Conservation (phyloP, 768 basidiomycete species). For the Sporobolomyces phaffii region DNA sequence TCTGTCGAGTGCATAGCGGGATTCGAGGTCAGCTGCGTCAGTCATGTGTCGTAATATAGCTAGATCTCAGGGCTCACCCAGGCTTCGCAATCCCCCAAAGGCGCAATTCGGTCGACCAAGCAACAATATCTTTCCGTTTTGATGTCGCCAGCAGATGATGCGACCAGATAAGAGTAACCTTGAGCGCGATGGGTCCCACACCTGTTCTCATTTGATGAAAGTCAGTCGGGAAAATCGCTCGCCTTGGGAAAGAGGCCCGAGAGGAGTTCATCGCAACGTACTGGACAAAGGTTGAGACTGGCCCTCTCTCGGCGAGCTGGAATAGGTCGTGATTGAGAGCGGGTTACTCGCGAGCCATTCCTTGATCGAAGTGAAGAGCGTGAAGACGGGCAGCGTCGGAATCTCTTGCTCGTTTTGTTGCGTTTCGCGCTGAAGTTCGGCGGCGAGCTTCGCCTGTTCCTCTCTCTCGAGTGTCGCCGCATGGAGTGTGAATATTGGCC, state of each 20-base stretch:
- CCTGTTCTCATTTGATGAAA: not conserved
- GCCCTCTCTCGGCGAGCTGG: not conserved
- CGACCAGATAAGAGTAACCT: slow-evolving; percentile 26
- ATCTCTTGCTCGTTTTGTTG: not conserved
- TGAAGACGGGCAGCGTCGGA: slow-evolving; percentile 19
- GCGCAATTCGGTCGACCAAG: slow-evolving; percentile 31
- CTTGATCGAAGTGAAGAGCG: slow-evolving; percentile 19
- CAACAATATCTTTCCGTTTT: slow-evolving; percentile 39
- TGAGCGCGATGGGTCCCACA: slow-evolving; percentile 8
- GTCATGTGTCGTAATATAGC: too few species aligned
- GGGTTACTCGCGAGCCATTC: slow-evolving; percentile 8
- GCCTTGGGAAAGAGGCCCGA: too few species aligned
- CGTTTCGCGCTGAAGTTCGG: not conserved
- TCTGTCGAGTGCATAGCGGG: not conserved
- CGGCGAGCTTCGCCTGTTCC: slow-evolving; percentile 4
- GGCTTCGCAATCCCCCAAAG: slow-evolving; percentile 32
- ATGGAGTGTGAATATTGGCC: not conserved
- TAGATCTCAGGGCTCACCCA: slow-evolving; percentile 19
- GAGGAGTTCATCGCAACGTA: too few species aligned
- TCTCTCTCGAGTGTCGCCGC: not conserved
- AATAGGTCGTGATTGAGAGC: not conserved
- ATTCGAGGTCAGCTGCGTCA: too few species aligned
- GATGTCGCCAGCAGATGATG: slow-evolving; percentile 39
- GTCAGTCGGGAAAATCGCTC: too few species aligned
- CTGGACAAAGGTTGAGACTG: too few species aligned